Percentiles rank a stretch among this genome's conserved stretches.
phyloP scores from a whole-genome alignment of 2,329 filamentous ascomycete species.

The Talaromyces sp. region DNA sequence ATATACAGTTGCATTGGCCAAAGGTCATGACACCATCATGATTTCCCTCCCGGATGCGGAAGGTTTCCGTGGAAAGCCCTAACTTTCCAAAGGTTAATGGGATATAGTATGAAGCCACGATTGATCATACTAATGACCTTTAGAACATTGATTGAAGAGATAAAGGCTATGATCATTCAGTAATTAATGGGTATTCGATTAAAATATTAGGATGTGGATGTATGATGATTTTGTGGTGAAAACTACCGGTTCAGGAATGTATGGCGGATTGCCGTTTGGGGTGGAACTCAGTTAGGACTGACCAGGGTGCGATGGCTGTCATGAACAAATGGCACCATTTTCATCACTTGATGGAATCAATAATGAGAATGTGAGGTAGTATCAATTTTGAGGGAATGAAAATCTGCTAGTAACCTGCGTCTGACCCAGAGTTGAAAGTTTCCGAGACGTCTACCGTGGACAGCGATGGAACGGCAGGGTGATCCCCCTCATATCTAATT shows the following conservation, averaged over 20 bases:
- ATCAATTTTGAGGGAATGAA: not conserved
- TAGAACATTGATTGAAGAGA: not conserved
- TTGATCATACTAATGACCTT: not conserved
- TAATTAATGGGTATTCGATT: not conserved
- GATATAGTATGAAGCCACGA: not conserved
- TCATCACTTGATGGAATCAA: too few relatives aligned
- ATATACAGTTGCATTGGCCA: not conserved
- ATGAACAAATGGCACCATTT: not conserved
- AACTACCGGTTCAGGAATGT: not conserved
- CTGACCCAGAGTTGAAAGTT: not conserved
- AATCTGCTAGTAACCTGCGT: not conserved
- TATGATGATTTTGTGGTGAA: not conserved
- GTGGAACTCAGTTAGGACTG: not conserved
- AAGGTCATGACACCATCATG: constrained; percentile 16
- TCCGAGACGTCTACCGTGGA: not conserved
- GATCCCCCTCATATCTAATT: not conserved
- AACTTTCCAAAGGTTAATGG: not conserved
- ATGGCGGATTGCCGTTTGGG: not conserved
- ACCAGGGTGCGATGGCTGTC: not conserved
- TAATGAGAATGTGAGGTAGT: too few relatives aligned
- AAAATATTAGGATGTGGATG: not conserved
- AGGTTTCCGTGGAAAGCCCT: not conserved
- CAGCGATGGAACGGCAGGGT: not conserved
- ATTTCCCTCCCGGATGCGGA: constrained; percentile 15
- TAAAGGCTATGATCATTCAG: not conserved